These are phyloP conservation scores for Microbotryum lychnidis-dioicae DNA, from an alignment of 1,284 basidiomycete species.

Conservation along the genomic window DNA sequence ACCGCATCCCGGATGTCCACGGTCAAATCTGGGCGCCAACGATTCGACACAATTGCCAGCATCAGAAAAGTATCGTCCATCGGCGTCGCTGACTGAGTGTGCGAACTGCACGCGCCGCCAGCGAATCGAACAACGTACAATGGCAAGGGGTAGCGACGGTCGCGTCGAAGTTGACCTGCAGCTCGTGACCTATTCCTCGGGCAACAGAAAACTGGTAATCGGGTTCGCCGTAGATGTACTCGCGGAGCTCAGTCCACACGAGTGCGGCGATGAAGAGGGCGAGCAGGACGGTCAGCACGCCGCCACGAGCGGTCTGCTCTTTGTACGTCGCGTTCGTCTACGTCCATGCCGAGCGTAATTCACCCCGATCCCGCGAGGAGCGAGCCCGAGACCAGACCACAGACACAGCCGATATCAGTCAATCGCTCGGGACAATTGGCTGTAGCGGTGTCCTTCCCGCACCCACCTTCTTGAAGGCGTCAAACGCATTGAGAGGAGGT, in stretches of 20 bases:
- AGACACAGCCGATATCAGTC: not conserved
- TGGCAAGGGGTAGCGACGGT: slow-evolving; percentile 85
- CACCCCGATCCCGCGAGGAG: not conserved
- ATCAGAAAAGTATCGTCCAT: slow-evolving; percentile 16
- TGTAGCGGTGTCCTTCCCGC: no score
- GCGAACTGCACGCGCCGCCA: not conserved
- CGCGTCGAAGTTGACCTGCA: slow-evolving; percentile 82
- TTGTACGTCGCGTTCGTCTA: slow-evolving; percentile 81
- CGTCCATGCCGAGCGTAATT: slow-evolving; percentile 39
- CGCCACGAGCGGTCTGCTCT: slow-evolving; percentile 71
- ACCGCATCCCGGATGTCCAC: slow-evolving; percentile 87
- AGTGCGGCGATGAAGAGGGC: slow-evolving; percentile 61
- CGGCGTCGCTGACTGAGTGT: not conserved
- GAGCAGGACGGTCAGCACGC: slow-evolving; percentile 77
- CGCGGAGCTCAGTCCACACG: slow-evolving; percentile 75
- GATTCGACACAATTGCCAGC: no score
- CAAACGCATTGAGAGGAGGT: slow-evolving; percentile 22
- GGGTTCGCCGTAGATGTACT: slow-evolving; percentile 84
- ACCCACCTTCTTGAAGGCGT: slow-evolving; percentile 27
- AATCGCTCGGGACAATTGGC: not conserved
- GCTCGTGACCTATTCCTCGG: slow-evolving; percentile 50
- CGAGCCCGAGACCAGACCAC: not conserved
- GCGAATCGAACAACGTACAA: slow-evolving; percentile 52
- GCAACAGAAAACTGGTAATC: slow-evolving; percentile 80
- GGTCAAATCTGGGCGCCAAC: slow-evolving; percentile 53